Evolutionary conservation across 2,329 filamentous ascomycete genomes (phyloP).

Genomic region (Aspergillus terreus): DNA sequence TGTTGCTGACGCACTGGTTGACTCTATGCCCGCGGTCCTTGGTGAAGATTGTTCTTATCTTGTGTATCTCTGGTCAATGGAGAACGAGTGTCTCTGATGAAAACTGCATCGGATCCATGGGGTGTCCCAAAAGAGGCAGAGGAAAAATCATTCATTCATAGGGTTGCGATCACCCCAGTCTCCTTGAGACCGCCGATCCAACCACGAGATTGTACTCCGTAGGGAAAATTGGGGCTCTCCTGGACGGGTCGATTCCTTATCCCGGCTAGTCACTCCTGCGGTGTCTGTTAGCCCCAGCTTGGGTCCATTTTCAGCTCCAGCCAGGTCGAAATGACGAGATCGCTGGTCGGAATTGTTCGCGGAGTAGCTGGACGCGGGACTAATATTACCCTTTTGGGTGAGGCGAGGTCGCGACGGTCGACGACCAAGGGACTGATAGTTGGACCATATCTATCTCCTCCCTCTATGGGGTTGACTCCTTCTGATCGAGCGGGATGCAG

Average conservation of each 20-base stretch:
- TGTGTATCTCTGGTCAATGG: constrained; percentile 1
- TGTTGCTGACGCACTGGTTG: constrained; percentile 13
- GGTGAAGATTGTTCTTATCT: not conserved
- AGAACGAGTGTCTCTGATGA: not conserved
- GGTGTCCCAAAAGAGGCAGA: too few species aligned
- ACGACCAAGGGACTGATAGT: not conserved
- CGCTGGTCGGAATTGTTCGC: constrained; percentile 1
- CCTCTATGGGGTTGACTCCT: not conserved
- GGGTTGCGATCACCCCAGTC: constrained; percentile 1
- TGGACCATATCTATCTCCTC: not conserved
- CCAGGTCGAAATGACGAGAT: constrained; percentile 14
- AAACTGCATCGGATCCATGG: too few species aligned
- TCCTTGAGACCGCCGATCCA: constrained; percentile 21
- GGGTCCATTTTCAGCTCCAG: constrained; percentile 17
- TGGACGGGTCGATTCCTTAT: not conserved
- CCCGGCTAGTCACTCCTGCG: not conserved
- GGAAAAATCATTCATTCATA: too few species aligned
- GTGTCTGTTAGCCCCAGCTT: constrained; percentile 3
- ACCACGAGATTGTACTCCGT: constrained; percentile 1
- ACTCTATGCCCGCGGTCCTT: constrained; percentile 5
- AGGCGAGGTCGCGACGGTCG: constrained; percentile 10
- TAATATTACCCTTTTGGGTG: constrained; percentile 12
- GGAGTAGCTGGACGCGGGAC: not conserved
- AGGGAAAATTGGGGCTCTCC: constrained; percentile 9
- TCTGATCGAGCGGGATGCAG: not conserved